phyloP scores from a whole-genome alignment of 768 basidiomycete genomes.

The Boletus rex-veris region DNA sequence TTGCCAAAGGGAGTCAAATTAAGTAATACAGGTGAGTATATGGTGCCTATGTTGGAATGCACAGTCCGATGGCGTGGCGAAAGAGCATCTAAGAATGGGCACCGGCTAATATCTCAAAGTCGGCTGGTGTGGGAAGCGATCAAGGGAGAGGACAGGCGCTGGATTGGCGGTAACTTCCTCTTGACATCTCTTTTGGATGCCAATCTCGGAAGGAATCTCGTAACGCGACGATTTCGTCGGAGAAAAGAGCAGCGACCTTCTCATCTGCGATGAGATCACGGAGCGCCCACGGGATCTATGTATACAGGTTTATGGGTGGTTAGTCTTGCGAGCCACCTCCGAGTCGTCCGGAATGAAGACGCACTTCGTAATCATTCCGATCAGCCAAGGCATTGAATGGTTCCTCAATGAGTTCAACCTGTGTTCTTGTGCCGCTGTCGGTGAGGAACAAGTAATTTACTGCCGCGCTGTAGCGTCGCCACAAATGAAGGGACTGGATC shows the following conservation, averaged over 20 bases:
- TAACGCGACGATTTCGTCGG: conserved; percentile 69
- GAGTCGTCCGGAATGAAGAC: conserved; percentile 16
- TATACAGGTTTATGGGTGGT: background rate
- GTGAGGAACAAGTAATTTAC: conserved; percentile 89
- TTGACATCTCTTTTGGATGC: conserved; percentile 82
- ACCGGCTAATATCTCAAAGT: conserved; percentile 30
- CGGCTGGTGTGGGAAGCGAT: conserved; percentile 33
- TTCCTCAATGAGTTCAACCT: conserved; percentile 59
- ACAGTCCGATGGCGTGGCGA: conserved; percentile 8
- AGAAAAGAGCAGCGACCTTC: conserved; percentile 71
- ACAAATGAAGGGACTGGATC: conserved; percentile 17
- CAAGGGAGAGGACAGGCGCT: conserved; percentile 50
- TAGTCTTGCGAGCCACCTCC: background rate
- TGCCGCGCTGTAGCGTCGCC: conserved; percentile 56
- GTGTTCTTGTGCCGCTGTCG: conserved; percentile 50
- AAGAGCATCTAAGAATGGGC: background rate
- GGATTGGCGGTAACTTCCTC: conserved; percentile 75
- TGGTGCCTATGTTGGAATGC: conserved; percentile 8
- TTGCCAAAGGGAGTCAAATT: background rate
- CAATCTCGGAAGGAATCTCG: conserved; percentile 84
- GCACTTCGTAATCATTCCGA: conserved; percentile 89
- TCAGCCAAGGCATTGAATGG: conserved; percentile 77
- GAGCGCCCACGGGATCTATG: conserved; percentile 85
- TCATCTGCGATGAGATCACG: conserved; percentile 87
- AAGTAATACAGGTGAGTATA: background rate